Base-by-base conservation (phyloP, 2,329 filamentous ascomycete species). In the Emmonsiellopsis sp. region DNA sequence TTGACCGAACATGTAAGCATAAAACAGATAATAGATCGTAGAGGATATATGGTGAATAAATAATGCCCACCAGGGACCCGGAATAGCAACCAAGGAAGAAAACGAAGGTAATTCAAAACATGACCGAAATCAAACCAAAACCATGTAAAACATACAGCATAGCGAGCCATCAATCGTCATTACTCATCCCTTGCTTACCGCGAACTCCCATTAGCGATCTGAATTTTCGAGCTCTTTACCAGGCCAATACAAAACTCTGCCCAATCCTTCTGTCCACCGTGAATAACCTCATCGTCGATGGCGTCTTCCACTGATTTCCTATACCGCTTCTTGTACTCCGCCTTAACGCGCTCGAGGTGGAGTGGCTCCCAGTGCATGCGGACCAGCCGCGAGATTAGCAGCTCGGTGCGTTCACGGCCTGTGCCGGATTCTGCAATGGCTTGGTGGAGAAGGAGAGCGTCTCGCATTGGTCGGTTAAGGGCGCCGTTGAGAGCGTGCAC, bases 401-500 rank as follows among this genome's bases (percentile, higher is more conserved):
- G 75, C 67, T 96, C 92, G 45, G 87, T 86, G 33, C 92, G 83
- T 64, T 92, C 87, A 58, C 81, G 81, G 58, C 80, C 81, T 1
- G 85, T 83, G 1, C 78, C 81, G 3, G 85, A 85, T 45, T 86
- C 81, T 17, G 84, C 86, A 59, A 97, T 83, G 2, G 93, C 92
- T 73, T 97, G 93, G 69, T 95, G 85, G 1, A 98, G 77, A 2
- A 97, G 83, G 39, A 96, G 79, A 2, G 92, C 89, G 68, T 97
- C 93, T 53, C 93, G 88, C 57, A 95, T 89, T 5, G 93, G 91
- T 55, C 87, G 87, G 74, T 97, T 97, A 74, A 97, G 95, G 54
- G 95, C 84, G 63, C 93, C 93, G 72, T 97, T 96, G 64, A 98
- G 85, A 61, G 97, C 88, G 70, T 97, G 93, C 0, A 90, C 88